phyloP scores from a whole-genome alignment of 176 grass and related monocot species.

The Triticum aestivum region IWGSC_CS_RefSeq_v2.1 NC_057799.1:295777880-295778379 shows the following conservation, averaged over 20 bases:
- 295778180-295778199: neutral
- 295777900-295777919: constrained; percentile 91
- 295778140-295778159: constrained; percentile 24
- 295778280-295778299: no score
- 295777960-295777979: constrained; percentile 47
- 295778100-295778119: constrained; percentile 56
- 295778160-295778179: constrained; percentile 20
- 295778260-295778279: no score
- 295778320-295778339: no score
- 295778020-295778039: constrained; percentile 24
- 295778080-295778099: constrained; percentile 35
- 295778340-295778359: no score
- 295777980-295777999: constrained; percentile 34
- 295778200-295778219: constrained; percentile 4
- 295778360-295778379: no score
- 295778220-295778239: neutral
- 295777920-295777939: constrained; percentile 91
- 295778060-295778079: constrained; percentile 32
- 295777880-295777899: constrained; percentile 94
- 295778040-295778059: neutral
- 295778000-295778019: constrained; percentile 26
- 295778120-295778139: constrained; percentile 79
- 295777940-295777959: constrained; percentile 84
- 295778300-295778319: no score
- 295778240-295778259: no score